A percentile compares a stretch with the other conserved stretches of the same genome.
Conservation (phyloP, 805 yeast species). For the Zygosaccharomyces pseudorouxii region DNA sequence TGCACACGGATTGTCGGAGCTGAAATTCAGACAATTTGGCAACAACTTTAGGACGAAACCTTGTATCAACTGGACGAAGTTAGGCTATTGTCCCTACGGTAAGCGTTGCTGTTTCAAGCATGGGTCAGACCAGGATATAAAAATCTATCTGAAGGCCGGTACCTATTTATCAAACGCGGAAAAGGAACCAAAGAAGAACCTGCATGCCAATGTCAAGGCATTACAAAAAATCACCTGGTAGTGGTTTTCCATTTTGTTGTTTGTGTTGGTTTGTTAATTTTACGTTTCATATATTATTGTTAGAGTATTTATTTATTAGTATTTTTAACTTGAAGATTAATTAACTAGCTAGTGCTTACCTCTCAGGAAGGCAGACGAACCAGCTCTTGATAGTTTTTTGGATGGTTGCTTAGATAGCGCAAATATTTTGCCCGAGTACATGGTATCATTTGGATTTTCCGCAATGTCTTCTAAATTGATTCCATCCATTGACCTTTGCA, state of each 20-base stretch:
- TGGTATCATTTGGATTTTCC: conserved; percentile 37
- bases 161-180: conserved; percentile 2
- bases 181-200: conserved; percentile 21
- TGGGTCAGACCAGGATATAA: conserved; percentile 41
- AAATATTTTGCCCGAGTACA: conserved; percentile 33
- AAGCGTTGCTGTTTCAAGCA: conserved; percentile 91
- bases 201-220: conserved; percentile 30
- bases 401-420: conserved; percentile 18
- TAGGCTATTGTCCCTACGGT: conserved; percentile 83
- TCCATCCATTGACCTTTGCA: conserved; percentile 61
- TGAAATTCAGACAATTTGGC: conserved; percentile 60
- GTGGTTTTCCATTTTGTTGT: background rate
- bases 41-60: conserved; percentile 88
- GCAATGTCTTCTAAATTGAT: conserved; percentile 44
- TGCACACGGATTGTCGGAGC: conserved; percentile 82
- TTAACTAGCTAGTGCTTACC: background rate
- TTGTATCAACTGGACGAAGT: conserved; percentile 81
- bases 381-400: conserved; percentile 19
- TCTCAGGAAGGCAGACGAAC: conserved; percentile 3
- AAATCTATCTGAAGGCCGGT: conserved; percentile 29
- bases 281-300: background rate
- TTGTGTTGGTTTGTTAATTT: conserved; percentile 6
- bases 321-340: background rate
- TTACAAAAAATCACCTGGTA: conserved; percentile 34
- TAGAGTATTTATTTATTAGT: conserved; percentile 9